Percentiles rank a stretch among this genome's conserved stretches.
phyloP scores from a whole-genome alignment of 345 rosid genomes.

The Ceriops tagal region DNA sequence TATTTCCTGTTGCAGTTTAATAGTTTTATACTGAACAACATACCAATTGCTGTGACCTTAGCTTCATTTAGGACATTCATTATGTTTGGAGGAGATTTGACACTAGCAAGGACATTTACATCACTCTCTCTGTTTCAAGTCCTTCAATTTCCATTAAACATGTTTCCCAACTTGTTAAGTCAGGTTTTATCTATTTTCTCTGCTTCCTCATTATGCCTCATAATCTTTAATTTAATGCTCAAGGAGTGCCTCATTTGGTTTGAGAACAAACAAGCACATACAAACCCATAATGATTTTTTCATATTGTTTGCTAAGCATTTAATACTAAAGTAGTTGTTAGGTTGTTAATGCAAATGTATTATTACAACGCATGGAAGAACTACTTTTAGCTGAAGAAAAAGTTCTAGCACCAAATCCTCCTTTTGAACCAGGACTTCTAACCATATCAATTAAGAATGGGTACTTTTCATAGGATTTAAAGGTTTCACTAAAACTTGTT shows the following conservation, averaged over 20 bases:
- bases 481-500: constrained; percentile 39
- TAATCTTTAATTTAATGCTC: background rate
- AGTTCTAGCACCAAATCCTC: constrained; percentile 67
- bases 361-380: constrained; percentile 85
- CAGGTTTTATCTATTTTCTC: constrained; percentile 17
- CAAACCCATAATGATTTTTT: too few species aligned
- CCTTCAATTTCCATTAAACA: constrained; percentile 29
- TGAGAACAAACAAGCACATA: background rate
- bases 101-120: constrained; percentile 34
- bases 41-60: constrained; percentile 32
- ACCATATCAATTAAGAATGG: constrained; percentile 82
- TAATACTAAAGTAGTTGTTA: constrained; percentile 25
- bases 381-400: constrained; percentile 81
- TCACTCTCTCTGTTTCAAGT: constrained; percentile 36
- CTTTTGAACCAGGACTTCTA: constrained; percentile 65
- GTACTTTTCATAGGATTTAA: constrained; percentile 79
- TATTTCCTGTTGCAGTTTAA: constrained; percentile 26
- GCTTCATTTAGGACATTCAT: constrained; percentile 35
- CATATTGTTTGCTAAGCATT: background rate
- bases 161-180: constrained; percentile 33
- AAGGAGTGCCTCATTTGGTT: background rate
- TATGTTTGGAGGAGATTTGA: constrained; percentile 32
- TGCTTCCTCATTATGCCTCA: background rate
- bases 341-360: constrained; percentile 91
- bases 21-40: constrained; percentile 30